A percentile compares a stretch with the other conserved stretches of the same genome.
Evolutionary conservation across 2,329 filamentous ascomycete species (phyloP).

Genomic region (Cladosporium austrohemisphaericum): DNA sequence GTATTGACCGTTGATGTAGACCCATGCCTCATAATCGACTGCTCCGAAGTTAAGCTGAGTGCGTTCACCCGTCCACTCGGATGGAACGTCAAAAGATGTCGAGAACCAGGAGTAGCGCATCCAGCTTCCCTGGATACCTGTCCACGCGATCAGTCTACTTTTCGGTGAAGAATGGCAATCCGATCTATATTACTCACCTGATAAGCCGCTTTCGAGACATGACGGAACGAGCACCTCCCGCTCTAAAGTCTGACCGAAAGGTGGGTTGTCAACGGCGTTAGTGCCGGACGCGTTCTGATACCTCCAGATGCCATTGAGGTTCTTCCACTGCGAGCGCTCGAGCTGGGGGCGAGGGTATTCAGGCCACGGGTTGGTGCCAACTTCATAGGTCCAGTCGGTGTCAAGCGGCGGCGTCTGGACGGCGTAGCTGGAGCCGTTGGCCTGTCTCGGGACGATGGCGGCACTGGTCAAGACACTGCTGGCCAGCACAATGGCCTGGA

Average conservation of each 20-base stretch:
- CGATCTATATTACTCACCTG: conserved; percentile 32
- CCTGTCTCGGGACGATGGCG: conserved; percentile 12
- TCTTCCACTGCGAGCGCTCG: conserved; percentile 48
- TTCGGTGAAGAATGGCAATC: neutral
- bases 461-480: conserved; percentile 2
- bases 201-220: conserved; percentile 53
- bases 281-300: conserved; percentile 42
- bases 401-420: conserved; percentile 27
- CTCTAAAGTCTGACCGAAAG: conserved; percentile 41
- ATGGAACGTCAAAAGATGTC: conserved; percentile 48
- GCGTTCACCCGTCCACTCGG: conserved; percentile 42
- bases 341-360: conserved; percentile 54
- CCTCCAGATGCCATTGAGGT: conserved; percentile 54
- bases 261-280: conserved; percentile 38
- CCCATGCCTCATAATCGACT: conserved; percentile 56
- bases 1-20: conserved; percentile 51
- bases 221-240: conserved; percentile 51
- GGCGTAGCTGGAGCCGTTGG: conserved; percentile 13
- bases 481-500: neutral
- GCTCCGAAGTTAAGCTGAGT: conserved; percentile 55
- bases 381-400: conserved; percentile 50
- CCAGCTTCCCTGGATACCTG: conserved; percentile 26
- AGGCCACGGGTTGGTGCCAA: conserved; percentile 50
- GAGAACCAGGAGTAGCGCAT: conserved; percentile 35
- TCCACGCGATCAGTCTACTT: neutral